Conservation (phyloP, 2,329 filamentous ascomycete genomes). For the Hysterium pulicare region DNA sequence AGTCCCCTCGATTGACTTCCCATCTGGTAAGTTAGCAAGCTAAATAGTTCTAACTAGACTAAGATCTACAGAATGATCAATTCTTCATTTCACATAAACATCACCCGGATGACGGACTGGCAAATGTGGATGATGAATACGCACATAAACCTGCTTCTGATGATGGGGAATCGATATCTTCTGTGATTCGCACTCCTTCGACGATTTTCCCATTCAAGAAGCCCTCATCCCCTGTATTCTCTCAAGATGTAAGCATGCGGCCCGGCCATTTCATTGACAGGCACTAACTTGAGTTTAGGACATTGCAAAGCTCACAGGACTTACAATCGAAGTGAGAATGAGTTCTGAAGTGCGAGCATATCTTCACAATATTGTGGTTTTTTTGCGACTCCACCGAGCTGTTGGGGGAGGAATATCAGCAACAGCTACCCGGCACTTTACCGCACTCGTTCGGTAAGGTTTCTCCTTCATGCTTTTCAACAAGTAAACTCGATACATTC, state of each 20-base stretch:
- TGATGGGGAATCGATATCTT: slow-evolving; percentile 34
- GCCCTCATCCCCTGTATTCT: slow-evolving; percentile 34
- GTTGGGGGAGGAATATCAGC: slow-evolving; percentile 76
- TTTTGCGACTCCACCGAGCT: slow-evolving; percentile 82
- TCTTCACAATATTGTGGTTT: slow-evolving; percentile 81
- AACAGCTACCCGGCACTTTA: slow-evolving; percentile 73
- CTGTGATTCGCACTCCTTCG: slow-evolving; percentile 33
- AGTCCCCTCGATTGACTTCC: slow-evolving; percentile 33
- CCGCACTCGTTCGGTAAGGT: slow-evolving; percentile 58
- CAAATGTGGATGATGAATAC: slow-evolving; percentile 64
- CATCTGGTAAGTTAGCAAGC: slow-evolving; percentile 37
- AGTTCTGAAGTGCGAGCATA: slow-evolving; percentile 80
- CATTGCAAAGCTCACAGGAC: slow-evolving; percentile 59
- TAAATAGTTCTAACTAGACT: slow-evolving; percentile 27
- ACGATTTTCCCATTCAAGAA: slow-evolving; percentile 13
- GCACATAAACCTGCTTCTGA: slow-evolving; percentile 18
- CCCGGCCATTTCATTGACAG: too few relatives aligned
- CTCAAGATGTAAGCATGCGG: slow-evolving; percentile 40
- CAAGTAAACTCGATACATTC: too few relatives aligned
- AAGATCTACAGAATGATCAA: slow-evolving; percentile 69
- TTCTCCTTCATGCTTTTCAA: too few relatives aligned
- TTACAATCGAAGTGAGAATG: slow-evolving; percentile 58
- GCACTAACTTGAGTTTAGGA: slow-evolving; percentile 27
- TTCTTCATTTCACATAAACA: slow-evolving; percentile 90
- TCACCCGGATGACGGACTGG: slow-evolving; percentile 65